Conservation (phyloP, 805 yeast species). For the Naumovozyma baii region DNA sequence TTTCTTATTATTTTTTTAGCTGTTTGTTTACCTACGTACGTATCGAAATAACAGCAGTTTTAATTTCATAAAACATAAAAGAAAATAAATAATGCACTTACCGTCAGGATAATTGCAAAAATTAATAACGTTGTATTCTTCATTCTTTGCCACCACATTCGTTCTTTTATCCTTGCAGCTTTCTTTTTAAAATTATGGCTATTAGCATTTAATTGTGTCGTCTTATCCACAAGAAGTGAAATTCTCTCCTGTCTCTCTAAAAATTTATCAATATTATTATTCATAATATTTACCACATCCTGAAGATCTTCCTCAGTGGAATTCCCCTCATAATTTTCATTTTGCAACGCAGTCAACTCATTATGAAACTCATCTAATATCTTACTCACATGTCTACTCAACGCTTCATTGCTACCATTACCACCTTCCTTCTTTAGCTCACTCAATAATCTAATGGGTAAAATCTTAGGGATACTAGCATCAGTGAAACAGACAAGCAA, state of each 20-base stretch:
- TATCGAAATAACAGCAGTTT: no score
- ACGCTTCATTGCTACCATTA: slow-evolving; percentile 15
- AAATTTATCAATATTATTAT: slow-evolving; percentile 35
- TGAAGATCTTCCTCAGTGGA: slow-evolving; percentile 25
- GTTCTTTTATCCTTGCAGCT: slow-evolving; percentile 52
- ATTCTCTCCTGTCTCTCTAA: slow-evolving; percentile 73
- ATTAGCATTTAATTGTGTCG: slow-evolving; percentile 58
- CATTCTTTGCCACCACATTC: slow-evolving; percentile 60
- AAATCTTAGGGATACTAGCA: slow-evolving; percentile 21
- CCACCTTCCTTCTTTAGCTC: slow-evolving; percentile 20
- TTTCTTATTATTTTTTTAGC: no score
- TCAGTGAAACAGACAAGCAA: slow-evolving; percentile 22
- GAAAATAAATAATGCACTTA: slow-evolving; percentile 18
- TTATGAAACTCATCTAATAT: slow-evolving; percentile 25
- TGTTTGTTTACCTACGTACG: no score
- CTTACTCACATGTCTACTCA: slow-evolving; percentile 18
- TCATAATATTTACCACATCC: slow-evolving; percentile 29
- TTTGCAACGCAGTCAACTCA: slow-evolving; percentile 20
- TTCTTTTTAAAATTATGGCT: slow-evolving; percentile 62
- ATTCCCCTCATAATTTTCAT: slow-evolving; percentile 10
- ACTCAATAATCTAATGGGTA: slow-evolving; percentile 27
- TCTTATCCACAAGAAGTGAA: slow-evolving; percentile 63
- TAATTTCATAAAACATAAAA: slow-evolving; percentile 7
- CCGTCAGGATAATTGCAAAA: slow-evolving; percentile 16
- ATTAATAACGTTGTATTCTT: slow-evolving; percentile 23